phyloP scores from a whole-genome alignment of 192 early-diverging fungal species.

The Haplosporangium gracile region DNA sequence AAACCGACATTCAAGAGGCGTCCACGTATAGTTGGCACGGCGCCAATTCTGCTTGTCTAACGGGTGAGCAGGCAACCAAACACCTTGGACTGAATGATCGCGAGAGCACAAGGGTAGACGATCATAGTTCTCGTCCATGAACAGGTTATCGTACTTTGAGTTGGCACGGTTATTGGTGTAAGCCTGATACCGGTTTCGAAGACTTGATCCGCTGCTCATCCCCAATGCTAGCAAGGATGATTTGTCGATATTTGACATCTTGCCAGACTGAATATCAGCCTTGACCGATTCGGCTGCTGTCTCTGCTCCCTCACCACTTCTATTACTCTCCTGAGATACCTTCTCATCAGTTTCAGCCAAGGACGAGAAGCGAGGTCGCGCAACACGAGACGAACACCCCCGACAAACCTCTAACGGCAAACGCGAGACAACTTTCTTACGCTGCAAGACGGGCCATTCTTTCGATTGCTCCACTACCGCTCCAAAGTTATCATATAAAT shows the following conservation, averaged over 20 bases:
- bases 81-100: constrained; percentile 26
- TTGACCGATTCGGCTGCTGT: not conserved
- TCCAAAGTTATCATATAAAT: constrained; percentile 43
- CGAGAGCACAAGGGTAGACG: constrained; percentile 32
- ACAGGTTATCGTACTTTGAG: not conserved
- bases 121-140: not conserved
- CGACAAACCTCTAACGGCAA: constrained; percentile 36
- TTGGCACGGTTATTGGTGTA: not conserved
- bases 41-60: constrained; percentile 39
- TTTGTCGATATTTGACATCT: not conserved
- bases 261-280: not conserved
- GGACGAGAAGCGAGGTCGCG: constrained; percentile 17
- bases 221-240: not conserved
- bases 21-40: constrained; percentile 43
- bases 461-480: constrained; percentile 22
- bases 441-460: constrained; percentile 23
- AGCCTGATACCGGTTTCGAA: constrained; percentile 3
- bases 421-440: constrained; percentile 15
- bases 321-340: not conserved
- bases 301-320: too few species aligned
- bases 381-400: constrained; percentile 24
- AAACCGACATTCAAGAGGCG: constrained; percentile 32
- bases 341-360: not conserved
- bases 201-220: not conserved
- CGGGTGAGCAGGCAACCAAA: constrained; percentile 45